A percentile compares a stretch with the other conserved stretches of the same genome.
phyloP scores from a whole-genome alignment of 2,329 filamentous ascomycete genomes.

The Pseudocercospora crystallina region DNA sequence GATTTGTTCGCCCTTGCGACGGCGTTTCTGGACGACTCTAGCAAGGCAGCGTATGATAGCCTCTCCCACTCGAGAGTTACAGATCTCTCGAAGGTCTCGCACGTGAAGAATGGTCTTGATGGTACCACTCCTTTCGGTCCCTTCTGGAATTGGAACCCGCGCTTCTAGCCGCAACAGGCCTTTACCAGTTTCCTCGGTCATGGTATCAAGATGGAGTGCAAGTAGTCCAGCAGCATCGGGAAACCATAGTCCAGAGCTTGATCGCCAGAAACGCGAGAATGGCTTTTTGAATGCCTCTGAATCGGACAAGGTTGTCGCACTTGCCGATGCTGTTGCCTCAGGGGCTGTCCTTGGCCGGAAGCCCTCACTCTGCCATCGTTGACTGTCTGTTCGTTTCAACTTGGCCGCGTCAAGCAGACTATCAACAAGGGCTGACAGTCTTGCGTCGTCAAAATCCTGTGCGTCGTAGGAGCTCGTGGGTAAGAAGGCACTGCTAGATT shows the following conservation, averaged over 20 bases:
- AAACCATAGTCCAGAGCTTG: constrained; percentile 21
- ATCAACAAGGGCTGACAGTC: constrained; percentile 32
- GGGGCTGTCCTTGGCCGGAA: background rate
- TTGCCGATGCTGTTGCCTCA: too few relatives aligned
- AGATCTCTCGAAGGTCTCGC: constrained; percentile 77
- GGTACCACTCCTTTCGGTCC: too few relatives aligned
- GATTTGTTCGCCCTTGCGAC: constrained; percentile 69
- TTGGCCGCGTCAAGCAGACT: constrained; percentile 32
- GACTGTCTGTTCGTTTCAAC: constrained; percentile 16
- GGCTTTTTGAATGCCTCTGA: background rate
- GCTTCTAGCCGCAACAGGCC: too few relatives aligned
- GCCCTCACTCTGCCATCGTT: background rate
- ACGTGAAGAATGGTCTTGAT: constrained; percentile 63
- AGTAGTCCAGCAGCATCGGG: constrained; percentile 23
- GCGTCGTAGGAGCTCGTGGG: constrained; percentile 10
- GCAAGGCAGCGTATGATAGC: constrained; percentile 70
- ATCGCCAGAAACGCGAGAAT: constrained; percentile 18
- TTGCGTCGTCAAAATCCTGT: constrained; percentile 30
- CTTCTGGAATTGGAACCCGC: too few relatives aligned
- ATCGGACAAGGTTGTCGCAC: too few relatives aligned
- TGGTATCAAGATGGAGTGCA: constrained; percentile 9
- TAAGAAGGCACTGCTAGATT: constrained; percentile 5
- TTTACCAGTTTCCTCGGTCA: background rate
- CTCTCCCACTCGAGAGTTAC: constrained; percentile 65
- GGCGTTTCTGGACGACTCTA: constrained; percentile 68